Evolutionary conservation across 176 grass and related monocot genomes (phyloP), one percentile per base, ranked within the genome.

Genomic region (Avena eriantha): DNA sequence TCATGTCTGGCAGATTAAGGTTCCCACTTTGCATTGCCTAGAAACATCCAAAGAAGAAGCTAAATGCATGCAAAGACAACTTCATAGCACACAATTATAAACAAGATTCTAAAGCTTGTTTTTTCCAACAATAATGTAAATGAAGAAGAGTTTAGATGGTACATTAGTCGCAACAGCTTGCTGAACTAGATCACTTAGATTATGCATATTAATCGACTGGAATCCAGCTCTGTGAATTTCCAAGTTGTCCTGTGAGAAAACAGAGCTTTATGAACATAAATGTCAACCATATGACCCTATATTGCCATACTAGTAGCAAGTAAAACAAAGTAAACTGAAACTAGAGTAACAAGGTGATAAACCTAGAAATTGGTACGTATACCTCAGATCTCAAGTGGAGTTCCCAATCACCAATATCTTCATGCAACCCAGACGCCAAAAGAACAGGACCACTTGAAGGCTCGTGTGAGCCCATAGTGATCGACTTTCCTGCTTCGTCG

Each of bases 101-200:
- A 66, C 18, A 23, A 72, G 3, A 61, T 64, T 60, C 7, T 59
- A 72, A 35, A 39, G 39, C 21, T 21, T 83, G 12, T 72, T 48
- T 53, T 78, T 70, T 22, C 35, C 43, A 65, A 89, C 14, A 92
- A 50, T 75, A 47, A 71, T 69, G 83, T 78, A 83, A 79, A 78
- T 58, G 41, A n/a, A 65, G 54, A 90, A 69, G 78, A 83, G 57
- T 79, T 83, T 35, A 48, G 59, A 88, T 82, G 76, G 47, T 98
- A 98, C 97, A 93, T 98, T 84, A 63, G 87, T 84, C 4, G 89
- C 94, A 65, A 98, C 82, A 53, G 90, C 83, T 59, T 80, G 84
- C 70, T 98, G 94, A 77, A 98, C 92, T 87, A 96, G 87, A 48
- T 98, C 90, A 31, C 92, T 94, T 84, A 98, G 87, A 93, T 96